Evolutionary conservation across 495 filamentous ascomycete species (phyloP).

Genomic region (Tuber aestivum): DNA sequence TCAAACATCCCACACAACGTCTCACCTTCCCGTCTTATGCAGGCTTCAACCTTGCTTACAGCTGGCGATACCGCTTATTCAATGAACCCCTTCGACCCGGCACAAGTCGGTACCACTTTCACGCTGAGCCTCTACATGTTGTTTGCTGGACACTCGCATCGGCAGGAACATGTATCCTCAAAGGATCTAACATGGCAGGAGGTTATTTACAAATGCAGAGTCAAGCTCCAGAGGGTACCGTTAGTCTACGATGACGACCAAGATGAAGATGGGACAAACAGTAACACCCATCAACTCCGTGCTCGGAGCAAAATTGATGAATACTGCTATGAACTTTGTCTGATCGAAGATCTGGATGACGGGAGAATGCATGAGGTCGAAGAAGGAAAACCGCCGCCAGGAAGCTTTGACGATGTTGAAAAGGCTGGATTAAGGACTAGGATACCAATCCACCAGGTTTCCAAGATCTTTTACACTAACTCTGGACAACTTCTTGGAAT

Average conservation of each 20-base stretch:
- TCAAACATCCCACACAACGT: slow-evolving; percentile 72
- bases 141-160: slow-evolving; percentile 71
- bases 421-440: slow-evolving; percentile 74
- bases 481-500: slow-evolving; percentile 94
- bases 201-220: slow-evolving; percentile 86
- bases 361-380: slow-evolving; percentile 80
- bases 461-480: slow-evolving; percentile 96
- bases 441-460: slow-evolving; percentile 83
- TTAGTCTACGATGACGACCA: slow-evolving; percentile 44
- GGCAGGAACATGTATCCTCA: slow-evolving; percentile 53
- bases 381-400: slow-evolving; percentile 55
- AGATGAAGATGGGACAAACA: slow-evolving; percentile 4
- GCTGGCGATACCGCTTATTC: slow-evolving; percentile 81
- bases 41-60: slow-evolving; percentile 88
- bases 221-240: slow-evolving; percentile 57
- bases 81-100: slow-evolving; percentile 54
- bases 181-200: slow-evolving; percentile 88
- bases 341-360: slow-evolving; percentile 91
- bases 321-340: slow-evolving; percentile 81
- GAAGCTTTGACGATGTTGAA: slow-evolving; percentile 62
- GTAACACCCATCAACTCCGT: slow-evolving; percentile 43
- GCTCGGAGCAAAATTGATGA: slow-evolving; percentile 56
- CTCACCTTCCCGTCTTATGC: slow-evolving; percentile 83
- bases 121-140: slow-evolving; percentile 94
- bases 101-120: slow-evolving; percentile 86